These are phyloP conservation scores for Yarrowia deformans DNA, from an alignment of 805 yeast species.

Conservation along the genomic window DNA sequence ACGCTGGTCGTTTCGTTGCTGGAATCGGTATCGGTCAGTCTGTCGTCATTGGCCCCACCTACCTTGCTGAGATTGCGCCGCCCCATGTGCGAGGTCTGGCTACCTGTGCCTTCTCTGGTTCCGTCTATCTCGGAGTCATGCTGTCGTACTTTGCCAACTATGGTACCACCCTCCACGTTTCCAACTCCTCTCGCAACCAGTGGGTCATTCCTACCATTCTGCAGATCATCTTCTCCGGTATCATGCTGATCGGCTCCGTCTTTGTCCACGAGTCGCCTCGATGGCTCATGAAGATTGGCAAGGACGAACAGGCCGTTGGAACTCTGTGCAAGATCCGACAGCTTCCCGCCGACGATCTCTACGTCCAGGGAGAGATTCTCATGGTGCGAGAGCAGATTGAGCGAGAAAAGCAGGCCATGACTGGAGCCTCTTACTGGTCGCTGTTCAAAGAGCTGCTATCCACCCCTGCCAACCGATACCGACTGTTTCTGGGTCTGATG, in stretches of 20 bases:
- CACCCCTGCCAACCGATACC: constrained; percentile 50
- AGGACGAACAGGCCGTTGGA: constrained; percentile 53
- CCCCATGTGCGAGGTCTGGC: constrained; percentile 60
- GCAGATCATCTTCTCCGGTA: constrained; percentile 56
- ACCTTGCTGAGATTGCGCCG: constrained; percentile 63
- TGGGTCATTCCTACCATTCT: constrained; percentile 59
- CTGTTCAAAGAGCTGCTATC: constrained; percentile 52
- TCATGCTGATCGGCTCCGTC: constrained; percentile 54
- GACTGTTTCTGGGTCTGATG: constrained; percentile 55
- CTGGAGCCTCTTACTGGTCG: constrained; percentile 50
- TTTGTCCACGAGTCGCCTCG: constrained; percentile 61
- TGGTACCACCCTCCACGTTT: constrained; percentile 59
- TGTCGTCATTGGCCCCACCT: constrained; percentile 63
- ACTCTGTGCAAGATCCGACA: constrained; percentile 56
- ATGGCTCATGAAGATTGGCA: constrained; percentile 58
- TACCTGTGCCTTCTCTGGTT: constrained; percentile 62
- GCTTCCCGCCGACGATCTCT: constrained; percentile 58
- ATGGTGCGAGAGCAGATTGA: constrained; percentile 60
- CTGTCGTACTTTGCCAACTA: constrained; percentile 57
- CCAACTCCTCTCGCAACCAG: constrained; percentile 52
- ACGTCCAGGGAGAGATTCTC: constrained; percentile 58
- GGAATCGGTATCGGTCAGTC: constrained; percentile 67
- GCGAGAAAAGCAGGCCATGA: constrained; percentile 50
- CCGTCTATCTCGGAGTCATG: constrained; percentile 64
- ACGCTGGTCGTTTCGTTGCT: constrained; percentile 63